phyloP scores from a whole-genome alignment of 495 filamentous ascomycete genomes.

The Penicillium lagena region DNA sequence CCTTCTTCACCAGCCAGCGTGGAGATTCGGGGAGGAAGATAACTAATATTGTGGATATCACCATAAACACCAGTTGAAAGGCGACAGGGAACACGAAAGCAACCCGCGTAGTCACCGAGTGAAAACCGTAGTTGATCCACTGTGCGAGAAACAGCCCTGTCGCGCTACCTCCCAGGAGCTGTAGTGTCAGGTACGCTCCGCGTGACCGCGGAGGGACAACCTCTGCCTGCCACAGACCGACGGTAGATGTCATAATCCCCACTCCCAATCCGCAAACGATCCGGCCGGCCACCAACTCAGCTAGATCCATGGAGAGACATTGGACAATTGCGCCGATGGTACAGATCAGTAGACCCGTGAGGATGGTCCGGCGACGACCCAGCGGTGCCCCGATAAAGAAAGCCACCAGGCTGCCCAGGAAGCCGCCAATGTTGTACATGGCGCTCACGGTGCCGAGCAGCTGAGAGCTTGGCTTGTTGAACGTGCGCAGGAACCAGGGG shows the following conservation, averaged over 20 bases:
- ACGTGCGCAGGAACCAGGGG: slow-evolving; percentile 58
- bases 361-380: slow-evolving; percentile 62
- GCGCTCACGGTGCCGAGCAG: not conserved
- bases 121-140: slow-evolving; percentile 76
- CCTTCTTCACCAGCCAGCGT: slow-evolving; percentile 64
- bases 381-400: slow-evolving; percentile 8
- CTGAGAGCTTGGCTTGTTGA: slow-evolving; percentile 27
- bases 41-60: slow-evolving; percentile 61
- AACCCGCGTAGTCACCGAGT: slow-evolving; percentile 38
- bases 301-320: slow-evolving; percentile 26
- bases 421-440: not conserved
- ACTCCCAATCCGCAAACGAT: slow-evolving; percentile 68
- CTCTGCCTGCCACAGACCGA: slow-evolving; percentile 73
- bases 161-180: slow-evolving; percentile 78
- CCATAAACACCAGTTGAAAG: slow-evolving; percentile 68
- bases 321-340: slow-evolving; percentile 40
- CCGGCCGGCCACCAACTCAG: slow-evolving; percentile 68
- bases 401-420: slow-evolving; percentile 25
- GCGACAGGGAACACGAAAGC: slow-evolving; percentile 67
- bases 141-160: slow-evolving; percentile 73
- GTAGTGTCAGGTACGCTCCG: slow-evolving; percentile 55
- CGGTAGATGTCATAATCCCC: slow-evolving; percentile 67
- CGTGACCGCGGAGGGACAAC: slow-evolving; percentile 66
- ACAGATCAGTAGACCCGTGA: slow-evolving; percentile 67
- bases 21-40: slow-evolving; percentile 68